Percentiles rank a stretch among this genome's conserved stretches.
phyloP scores from a whole-genome alignment of 2,329 filamentous ascomycete genomes.

The Phialocephala sp. region DNA sequence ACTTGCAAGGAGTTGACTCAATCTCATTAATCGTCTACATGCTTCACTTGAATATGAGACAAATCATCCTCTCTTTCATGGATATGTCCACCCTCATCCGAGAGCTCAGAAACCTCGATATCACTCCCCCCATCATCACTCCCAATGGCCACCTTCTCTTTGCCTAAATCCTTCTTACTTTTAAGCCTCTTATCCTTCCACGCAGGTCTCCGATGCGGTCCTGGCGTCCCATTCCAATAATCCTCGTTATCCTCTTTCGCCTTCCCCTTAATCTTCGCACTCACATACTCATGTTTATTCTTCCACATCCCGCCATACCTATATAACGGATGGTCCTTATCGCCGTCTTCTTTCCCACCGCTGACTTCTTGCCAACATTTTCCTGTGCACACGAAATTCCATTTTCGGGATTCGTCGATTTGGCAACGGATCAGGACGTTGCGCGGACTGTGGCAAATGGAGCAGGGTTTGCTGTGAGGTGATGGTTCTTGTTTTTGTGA shows the following conservation, averaged over 20 bases:
- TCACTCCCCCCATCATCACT: not conserved
- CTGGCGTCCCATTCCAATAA: not conserved
- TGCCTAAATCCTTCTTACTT: not conserved
- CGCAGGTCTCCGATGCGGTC: not conserved
- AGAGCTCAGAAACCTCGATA: not conserved
- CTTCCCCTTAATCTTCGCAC: slow-evolving; percentile 32
- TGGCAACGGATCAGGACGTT: slow-evolving; percentile 30
- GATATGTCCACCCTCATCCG: not conserved
- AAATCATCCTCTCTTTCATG: not conserved
- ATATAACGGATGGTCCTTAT: slow-evolving; percentile 16
- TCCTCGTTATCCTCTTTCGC: slow-evolving; percentile 22
- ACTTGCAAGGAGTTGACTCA: not conserved
- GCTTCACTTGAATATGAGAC: slow-evolving; percentile 9
- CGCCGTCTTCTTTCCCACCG: slow-evolving; percentile 22
- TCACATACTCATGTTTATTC: slow-evolving; percentile 31
- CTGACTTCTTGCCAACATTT: slow-evolving; percentile 18
- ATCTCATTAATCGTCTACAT: not conserved
- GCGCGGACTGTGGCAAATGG: slow-evolving; percentile 20
- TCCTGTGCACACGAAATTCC: slow-evolving; percentile 28
- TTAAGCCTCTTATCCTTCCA: slow-evolving; percentile 1
- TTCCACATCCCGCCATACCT: slow-evolving; percentile 33
- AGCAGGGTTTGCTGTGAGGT: slow-evolving; percentile 29
- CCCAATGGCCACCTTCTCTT: not conserved
- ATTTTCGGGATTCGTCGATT: slow-evolving; percentile 26
- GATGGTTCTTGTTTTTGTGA: not conserved